Evolutionary conservation across 345 rosid genomes (phyloP), one percentile per base, ranked within the genome.

Genomic region (Syzygium oleosum): DNA sequence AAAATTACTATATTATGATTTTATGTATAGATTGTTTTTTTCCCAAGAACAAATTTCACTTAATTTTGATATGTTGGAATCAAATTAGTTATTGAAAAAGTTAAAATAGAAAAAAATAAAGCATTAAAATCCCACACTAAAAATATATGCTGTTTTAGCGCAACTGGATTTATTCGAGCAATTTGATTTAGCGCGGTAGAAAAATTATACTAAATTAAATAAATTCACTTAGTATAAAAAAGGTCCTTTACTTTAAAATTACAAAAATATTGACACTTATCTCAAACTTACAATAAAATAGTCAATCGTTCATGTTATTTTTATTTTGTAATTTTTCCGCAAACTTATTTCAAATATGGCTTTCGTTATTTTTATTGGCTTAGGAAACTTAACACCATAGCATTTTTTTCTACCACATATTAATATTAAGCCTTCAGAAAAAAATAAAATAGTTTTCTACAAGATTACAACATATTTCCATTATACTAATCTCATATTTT

Each of bases 391-490:
- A 31, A 17, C 1, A 13, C 2, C 14, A 13, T 0, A 6, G 0
- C 73, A 5, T 61, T 61, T 61, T 41, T 41, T n/a, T 61, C 34
- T 13, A n/a, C 9, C 7, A 1, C 73, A 12, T 14, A 12, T 5
- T 6, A 3, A 61, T n/a, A n/a, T 12, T 14, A 12, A 27, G 68
- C 7, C 54, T 41, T 41, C 43, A 41, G 5, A 13, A 52, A 15
- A 58, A 58, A 25, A 27, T 12, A 5, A 27, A 3, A n/a, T 0
- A 2, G 12, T 12, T 25, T n/a, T 12, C 4, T 6, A 0, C 2
- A 61, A 13, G 2, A 6, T n/a, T 6, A n/a, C 13, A n/a, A 6
- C n/a, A n/a, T n/a, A n/a, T 0, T n/a, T 2, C 1, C 4, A 61
- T 61, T 1, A n/a, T n/a, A n/a, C 5, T 6, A 0, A 1, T 61